Base-by-base conservation (phyloP, 257 asterid species). In the Primulina eburnea region DNA sequence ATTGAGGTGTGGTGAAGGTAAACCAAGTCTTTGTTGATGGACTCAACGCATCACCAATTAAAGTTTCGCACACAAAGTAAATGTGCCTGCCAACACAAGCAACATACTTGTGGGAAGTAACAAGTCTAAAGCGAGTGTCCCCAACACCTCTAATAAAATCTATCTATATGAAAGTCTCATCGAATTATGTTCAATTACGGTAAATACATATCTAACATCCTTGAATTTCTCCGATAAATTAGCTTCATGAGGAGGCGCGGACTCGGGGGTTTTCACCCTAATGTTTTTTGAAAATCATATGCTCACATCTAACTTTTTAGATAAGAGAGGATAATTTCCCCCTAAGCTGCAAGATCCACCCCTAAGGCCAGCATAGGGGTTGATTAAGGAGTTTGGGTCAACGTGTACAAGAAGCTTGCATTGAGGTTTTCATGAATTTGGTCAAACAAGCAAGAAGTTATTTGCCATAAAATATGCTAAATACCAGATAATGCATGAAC, bases 71-170 rank as follows among this genome's bases (percentile, higher is more conserved):
- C 11, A 35, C 43, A 35, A 35, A 35, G 8, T 56, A 90, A 56
- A 83, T 87, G 87, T 71, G 80, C 95, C 95, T 88, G 90, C 78
- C 80, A 72, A 77, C 72, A 77, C 77, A 84, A 76, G 78, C 75
- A 63, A 74, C 20, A 17, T 24, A 17, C 57, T 50, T 50, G 57
- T 43, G 53, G 53, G 17, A 43, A 43, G 53, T 43, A 4, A 38
- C 4, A 38, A 38, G 53, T 11, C 6, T 12, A 8, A 38, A 14
- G 52, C 6, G 53, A 14, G n/a, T 43, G n/a, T 43, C 53, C 53
- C 53, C 53, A 43, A 43, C 2, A 12, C n/a, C 53, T 43, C 53
- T 43, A 43, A 14, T 43, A 14, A 38, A 24, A 38, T 38, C 16
- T 10, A 10, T n/a, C n/a, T 17, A 10, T 11, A 40, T 40, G 16